A percentile compares a stretch with the other conserved stretches of the same genome.
Evolutionary conservation across 176 grass and related monocot genomes (phyloP).

Genomic region (Bonia amplexicaulis): DNA sequence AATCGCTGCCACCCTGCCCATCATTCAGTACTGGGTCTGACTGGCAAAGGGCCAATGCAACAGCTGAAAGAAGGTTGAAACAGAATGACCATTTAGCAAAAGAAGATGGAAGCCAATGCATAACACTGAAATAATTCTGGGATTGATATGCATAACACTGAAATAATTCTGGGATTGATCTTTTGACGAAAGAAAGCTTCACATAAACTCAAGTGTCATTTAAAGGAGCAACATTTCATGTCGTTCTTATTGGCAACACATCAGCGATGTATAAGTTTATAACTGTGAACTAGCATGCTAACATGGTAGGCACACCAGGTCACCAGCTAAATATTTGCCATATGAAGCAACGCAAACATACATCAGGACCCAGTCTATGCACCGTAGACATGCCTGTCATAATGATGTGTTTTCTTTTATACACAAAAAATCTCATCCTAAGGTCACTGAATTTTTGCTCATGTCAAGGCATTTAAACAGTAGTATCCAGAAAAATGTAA

Average conservation of each 20-base stretch:
- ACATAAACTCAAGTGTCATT: not conserved
- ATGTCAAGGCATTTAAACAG: not conserved
- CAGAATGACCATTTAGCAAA: not conserved
- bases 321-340: not conserved
- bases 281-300: not conserved
- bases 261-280: not conserved
- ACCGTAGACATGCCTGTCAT: not conserved
- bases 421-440: not conserved
- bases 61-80: conserved; percentile 45
- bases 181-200: conserved; percentile 1
- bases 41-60: conserved; percentile 80
- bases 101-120: not conserved
- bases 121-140: not conserved
- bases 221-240: not conserved
- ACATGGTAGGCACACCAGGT: not conserved
- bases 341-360: not conserved
- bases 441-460: not conserved
- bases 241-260: not conserved
- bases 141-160: not conserved
- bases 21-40: conserved; percentile 89
- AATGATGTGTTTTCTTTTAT: not conserved
- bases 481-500: not conserved
- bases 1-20: conserved; percentile 54
- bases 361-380: not conserved
- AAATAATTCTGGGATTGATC: not conserved